Percentiles rank a stretch among this genome's conserved stretches.
These are phyloP conservation scores for Tolypocladium cylindrosporum DNA, from an alignment of 2,329 filamentous ascomycete genomes.

Conservation along the genomic window DNA sequence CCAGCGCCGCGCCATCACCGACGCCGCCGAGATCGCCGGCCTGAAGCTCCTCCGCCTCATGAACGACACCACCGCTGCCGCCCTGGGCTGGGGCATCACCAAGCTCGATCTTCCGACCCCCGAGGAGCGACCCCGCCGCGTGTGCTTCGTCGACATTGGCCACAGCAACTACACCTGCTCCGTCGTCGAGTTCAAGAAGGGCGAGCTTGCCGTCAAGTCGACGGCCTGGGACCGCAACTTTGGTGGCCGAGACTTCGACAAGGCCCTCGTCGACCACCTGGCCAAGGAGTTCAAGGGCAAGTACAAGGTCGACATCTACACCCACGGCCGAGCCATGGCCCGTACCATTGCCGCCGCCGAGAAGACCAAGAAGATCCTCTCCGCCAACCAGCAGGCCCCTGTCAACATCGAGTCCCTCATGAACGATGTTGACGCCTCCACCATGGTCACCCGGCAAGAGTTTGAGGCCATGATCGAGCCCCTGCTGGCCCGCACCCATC, in stretches of 20 bases:
- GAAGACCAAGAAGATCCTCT: conserved; percentile 97
- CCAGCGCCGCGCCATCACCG: conserved; percentile 80
- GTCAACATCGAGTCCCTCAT: conserved; percentile 97
- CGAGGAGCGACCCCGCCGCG: conserved; percentile 86
- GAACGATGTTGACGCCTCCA: conserved; percentile 88
- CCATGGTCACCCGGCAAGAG: conserved; percentile 87
- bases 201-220: conserved; percentile 86
- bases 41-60: conserved; percentile 88
- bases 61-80: conserved; percentile 95
- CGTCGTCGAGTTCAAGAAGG: conserved; percentile 94
- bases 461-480: conserved; percentile 86
- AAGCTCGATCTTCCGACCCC: conserved; percentile 83
- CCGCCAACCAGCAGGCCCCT: conserved; percentile 84
- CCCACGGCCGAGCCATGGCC: conserved; percentile 79
- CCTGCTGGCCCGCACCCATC: conserved; percentile 61
- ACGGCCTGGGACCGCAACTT: conserved; percentile 94
- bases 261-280: conserved; percentile 89
- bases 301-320: conserved; percentile 92
- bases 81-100: conserved; percentile 94
- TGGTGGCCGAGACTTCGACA: conserved; percentile 94
- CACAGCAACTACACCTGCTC: conserved; percentile 94
- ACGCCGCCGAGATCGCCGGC: conserved; percentile 87
- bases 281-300: conserved; percentile 94
- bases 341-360: conserved; percentile 83
- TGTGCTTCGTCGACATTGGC: conserved; percentile 89